Percentiles rank a stretch among this genome's conserved stretches.
These are phyloP conservation scores for Globisporangium emineosum DNA, from an alignment of 352 stramenopile genomes.

Conservation along the genomic window DNA sequence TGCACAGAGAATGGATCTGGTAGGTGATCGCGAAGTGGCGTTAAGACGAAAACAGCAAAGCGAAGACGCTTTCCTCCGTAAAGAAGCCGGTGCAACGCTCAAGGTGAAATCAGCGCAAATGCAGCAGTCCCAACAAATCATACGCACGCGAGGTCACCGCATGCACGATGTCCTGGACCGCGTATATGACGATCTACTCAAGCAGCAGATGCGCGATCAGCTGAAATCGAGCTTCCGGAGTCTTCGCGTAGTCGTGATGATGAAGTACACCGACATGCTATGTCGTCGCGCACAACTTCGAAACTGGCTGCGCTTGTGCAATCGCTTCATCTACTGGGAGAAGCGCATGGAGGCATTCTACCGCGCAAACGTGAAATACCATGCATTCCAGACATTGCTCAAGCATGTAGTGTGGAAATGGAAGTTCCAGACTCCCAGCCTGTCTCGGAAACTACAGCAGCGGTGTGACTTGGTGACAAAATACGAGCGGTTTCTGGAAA, in stretches of 20 bases:
- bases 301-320: constrained; percentile 60
- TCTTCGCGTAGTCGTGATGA: constrained; percentile 44
- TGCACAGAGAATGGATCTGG: constrained; percentile 24
- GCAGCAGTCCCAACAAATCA: constrained; percentile 45
- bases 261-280: constrained; percentile 39
- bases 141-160: constrained; percentile 42
- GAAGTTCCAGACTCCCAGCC: constrained; percentile 40
- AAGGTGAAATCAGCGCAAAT: constrained; percentile 48
- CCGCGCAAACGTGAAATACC: constrained; percentile 35
- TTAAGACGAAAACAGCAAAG: constrained; percentile 33
- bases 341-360: constrained; percentile 39
- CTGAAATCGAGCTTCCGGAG: constrained; percentile 58
- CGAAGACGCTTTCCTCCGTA: constrained; percentile 47
- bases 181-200: constrained; percentile 48
- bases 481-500: constrained; percentile 37
- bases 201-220: constrained; percentile 36
- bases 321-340: constrained; percentile 53
- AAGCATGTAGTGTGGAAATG: constrained; percentile 48
- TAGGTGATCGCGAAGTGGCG: constrained; percentile 34
- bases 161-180: constrained; percentile 66
- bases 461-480: constrained; percentile 34
- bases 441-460: constrained; percentile 35
- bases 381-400: constrained; percentile 39
- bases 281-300: constrained; percentile 47
- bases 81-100: constrained; percentile 38